Base-by-base conservation (phyloP, 805 yeast genomes). In the Pichia membranifaciens region DNA sequence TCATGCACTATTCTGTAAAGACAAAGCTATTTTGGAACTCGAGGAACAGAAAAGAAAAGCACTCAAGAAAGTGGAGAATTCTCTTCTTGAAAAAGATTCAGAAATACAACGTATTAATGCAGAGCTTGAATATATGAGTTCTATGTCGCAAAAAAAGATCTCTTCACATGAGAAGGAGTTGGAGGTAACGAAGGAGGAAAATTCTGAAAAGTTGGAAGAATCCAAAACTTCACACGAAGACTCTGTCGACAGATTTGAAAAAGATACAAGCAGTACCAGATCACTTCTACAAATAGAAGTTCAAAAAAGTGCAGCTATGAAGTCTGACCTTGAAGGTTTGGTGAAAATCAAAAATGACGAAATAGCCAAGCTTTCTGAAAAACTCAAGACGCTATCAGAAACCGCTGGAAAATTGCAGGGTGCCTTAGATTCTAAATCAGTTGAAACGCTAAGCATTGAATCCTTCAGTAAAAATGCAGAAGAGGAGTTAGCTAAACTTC, bases 401-500 rank as follows among this genome's bases (percentile, higher is more conserved):
- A 2, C 43, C 7, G 22, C 31, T 4, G 2, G 20, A 8, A 13
- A 15, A 2, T 9, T 43, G 6, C 17, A 36, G 21, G 3, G n/a
- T 12, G 17, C 35, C 5, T 25, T 43, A 5, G n/a, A 15, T 9
- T n/a, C 16, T 5, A 34, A 18, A 18, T 10, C 16, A 6, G 20
- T 20, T 12, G 41, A 43, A 36, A 31, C 29, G 5, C 35, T 23
- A n/a, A 16, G 25, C 21, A 20, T 38, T n/a, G 5, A 4, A 9
- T 38, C 17, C 5, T 41, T 28, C 16, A 41, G 32, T 7, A 41
- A 41, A 22, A 12, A 12, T 15, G 17, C 35, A 21, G 49, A 46
- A 5, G 49, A 41, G n/a, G 45, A 46, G 10, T 28, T 46, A 2
- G 45, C 49, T 12, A 46, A 25, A 13, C 23, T 46, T 13, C 45